A percentile compares a stretch with the other conserved stretches of the same genome.
These are phyloP conservation scores for Colletotrichum incanum DNA, from an alignment of 2,329 filamentous ascomycete species.

Conservation along the genomic window DNA sequence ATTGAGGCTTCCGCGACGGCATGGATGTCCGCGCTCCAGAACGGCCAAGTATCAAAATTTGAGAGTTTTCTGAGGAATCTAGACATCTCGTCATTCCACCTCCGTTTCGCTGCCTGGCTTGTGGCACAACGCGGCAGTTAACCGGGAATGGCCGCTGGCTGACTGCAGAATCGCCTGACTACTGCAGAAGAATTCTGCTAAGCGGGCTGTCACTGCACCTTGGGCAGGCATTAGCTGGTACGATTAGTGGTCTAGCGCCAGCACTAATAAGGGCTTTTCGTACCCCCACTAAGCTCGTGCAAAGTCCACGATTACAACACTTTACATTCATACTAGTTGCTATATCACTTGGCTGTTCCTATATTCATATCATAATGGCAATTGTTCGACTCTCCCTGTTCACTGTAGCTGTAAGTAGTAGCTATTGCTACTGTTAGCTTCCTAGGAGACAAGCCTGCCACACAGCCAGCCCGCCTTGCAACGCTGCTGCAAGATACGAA, in stretches of 20 bases:
- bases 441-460: too few relatives aligned
- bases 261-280: not conserved
- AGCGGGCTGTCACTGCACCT: too few relatives aligned
- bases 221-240: not conserved
- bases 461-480: too few relatives aligned
- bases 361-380: too few relatives aligned
- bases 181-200: not conserved
- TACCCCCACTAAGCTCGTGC: too few relatives aligned
- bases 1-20: not conserved
- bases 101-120: not conserved
- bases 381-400: too few relatives aligned
- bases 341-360: too few relatives aligned
- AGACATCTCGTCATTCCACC: not conserved
- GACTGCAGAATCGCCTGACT: too few relatives aligned
- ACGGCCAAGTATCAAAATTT: not conserved
- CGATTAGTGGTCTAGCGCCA: not conserved
- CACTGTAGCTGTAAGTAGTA: too few relatives aligned
- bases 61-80: not conserved
- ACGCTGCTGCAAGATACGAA: not conserved
- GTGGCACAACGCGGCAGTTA: too few relatives aligned
- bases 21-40: not conserved
- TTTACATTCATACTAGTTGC: too few relatives aligned
- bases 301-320: not conserved
- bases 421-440: not conserved
- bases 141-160: not conserved